Base-by-base conservation (phyloP, 257 asterid species). In the Gentiana straminea region DNA sequence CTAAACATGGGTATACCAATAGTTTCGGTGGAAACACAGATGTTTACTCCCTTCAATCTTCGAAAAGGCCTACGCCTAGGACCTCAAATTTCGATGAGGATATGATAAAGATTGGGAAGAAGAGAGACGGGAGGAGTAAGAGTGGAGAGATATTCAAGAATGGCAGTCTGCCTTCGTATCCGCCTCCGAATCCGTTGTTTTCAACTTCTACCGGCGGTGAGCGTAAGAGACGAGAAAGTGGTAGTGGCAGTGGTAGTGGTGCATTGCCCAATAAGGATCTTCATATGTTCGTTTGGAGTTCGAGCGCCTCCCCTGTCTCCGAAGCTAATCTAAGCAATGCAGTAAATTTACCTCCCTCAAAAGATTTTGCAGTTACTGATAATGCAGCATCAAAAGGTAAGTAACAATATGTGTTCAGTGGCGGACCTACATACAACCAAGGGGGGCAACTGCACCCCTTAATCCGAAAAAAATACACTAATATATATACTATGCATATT, bases 231-330 rank as follows among this genome's bases (percentile, higher is more conserved):
- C 82, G 82, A 73, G 97, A 84, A 33, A 41, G 46, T 41, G 46
- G 46, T 41, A 7, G 46, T 10, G 46, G 24, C 1, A 67, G 73
- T 59, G 74, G 68, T 4, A 65, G 68, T 13, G 64, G 57, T 2
- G 39, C 68, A 49, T 10, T 9, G 50, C 73, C 82, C 1, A 78
- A 75, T 13, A 89, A 89, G 73, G 94, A 90, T 62, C 84, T 86
- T 35, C 94, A 90, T 51, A 86, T 90, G 94, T 86, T 82, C 63
- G 94, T 90, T 41, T 90, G 96, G 96, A 90, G 96, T 56, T 90
- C 94, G 47, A 86, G 94, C 61, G 89, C 97, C 41, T 86, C 97
- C 3, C 97, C 97, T 3, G 92, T 82, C 2, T 86, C 97, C 0
- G 95, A 86, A 48, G 93, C 79, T 3, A 70, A 84, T 37, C 69